Base-by-base conservation (phyloP, 2,329 filamentous ascomycete genomes). In the Trichophaea hybrida region DNA sequence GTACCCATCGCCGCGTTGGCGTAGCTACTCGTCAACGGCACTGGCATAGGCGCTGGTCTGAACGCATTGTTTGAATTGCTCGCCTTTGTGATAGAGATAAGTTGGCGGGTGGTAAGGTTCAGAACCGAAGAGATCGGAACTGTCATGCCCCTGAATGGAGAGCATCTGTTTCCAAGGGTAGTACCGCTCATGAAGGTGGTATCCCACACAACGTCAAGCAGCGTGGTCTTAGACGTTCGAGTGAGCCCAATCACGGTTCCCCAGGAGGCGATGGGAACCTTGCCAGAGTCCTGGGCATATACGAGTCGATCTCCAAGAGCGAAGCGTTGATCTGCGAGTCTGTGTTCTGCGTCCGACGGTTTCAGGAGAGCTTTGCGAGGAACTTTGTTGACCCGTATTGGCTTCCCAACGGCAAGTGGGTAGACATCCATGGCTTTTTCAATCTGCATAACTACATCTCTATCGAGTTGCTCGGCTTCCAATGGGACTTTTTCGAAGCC, bases 231-330 rank as follows among this genome's bases (percentile, higher is more conserved):
- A 17, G 89, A 79, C 34, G 90, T 96, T 59, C 88, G 85, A 62
- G 89, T 96, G 70, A 96, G 85, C 38, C 93, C 93, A 59, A 94
- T 85, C n/a, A 98, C 88, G 1, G 93, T 97, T 68, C 94, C 93
- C 57, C 85, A 82, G 57, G 86, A 86, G 38, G 86, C 90, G 68
- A 98, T 94, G 1, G 93, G 93, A 1, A 98, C 91, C 70, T 95
- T 91, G 66, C 93, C 93, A 58, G 90, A 88, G 66, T 91, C 87
- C 68, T 90, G 86, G 6, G 90, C 88, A 71, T 96, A 98, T 44
- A 94, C 87, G 31, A 98, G 81, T 24, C 94, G 85, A 72, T 98
- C 90, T 57, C 93, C 93, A 35, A 98, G 79, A 58, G 74, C 73
- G 73, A 96, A 98, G 17, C 73, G 78, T 72, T 98, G 94, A 70